Base-by-base conservation (phyloP, 306 rosid species). In the Pachyrhizus erosus region DNA sequence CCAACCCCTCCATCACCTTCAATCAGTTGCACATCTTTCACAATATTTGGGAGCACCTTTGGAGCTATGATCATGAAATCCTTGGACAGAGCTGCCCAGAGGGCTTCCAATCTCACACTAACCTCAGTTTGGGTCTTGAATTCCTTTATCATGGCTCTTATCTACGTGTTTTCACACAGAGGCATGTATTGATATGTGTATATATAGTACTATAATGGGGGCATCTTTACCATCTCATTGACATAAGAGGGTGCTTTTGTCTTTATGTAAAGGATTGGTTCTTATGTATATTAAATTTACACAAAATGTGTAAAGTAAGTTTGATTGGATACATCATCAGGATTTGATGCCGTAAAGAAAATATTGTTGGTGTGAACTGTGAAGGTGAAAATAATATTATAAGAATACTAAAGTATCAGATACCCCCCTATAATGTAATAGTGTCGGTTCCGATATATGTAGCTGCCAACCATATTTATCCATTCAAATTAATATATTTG, bases 1-100 rank as follows among this genome's bases (percentile, higher is more conserved):
- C 85, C 93, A 61, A 82, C 29, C 49, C 94, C 89, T 70, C 96
- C 96, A 84, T 89, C 89, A 8, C 97, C 97, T 83, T 93, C 89
- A n/a, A 86, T 52, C 13, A 93, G 3, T 70, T 90, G 86, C 82
- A 83, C 90, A 12, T 83, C 82, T 51, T 89, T 84, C 17, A 91
- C 92, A 64, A 82, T 15, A 75, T 78, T 37, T 12, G 94, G 97
- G 10, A 89, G 70, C 17, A 79, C 79, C 51, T 87, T 90, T 42
- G 94, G 91, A 43, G 46, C 87, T 62, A 83, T 18, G 65, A 9
- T 43, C 24, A 24, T 76, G 55, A 88, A 57, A 39, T 90, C 94
- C 70, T 86, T 85, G 7, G 87, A 58, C 76, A 89, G 60, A 78
- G 87, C 90, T 72, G 78, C 79, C 92, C 96, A 91, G 0, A 91